Evolutionary conservation across 2,329 filamentous ascomycete genomes (phyloP), one percentile per base, ranked within the genome.

Genomic region (Penicillium sclerotigenum): DNA sequence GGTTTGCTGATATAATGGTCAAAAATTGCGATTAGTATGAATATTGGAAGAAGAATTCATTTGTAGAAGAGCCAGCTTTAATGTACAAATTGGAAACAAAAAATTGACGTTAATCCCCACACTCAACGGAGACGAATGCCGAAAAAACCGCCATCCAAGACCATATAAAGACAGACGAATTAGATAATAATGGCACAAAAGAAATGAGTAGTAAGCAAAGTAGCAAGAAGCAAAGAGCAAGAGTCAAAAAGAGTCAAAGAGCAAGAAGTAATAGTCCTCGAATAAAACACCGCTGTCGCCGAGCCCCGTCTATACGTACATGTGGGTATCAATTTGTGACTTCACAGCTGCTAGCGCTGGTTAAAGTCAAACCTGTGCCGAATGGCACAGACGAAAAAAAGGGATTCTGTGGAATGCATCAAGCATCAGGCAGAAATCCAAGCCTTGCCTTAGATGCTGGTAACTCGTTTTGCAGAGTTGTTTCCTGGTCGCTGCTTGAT

Each of bases 401-500:
- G 47, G n/a, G 34, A 45, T 52, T 22, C 28, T 55, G 40, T 43
- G 20, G 16, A 18, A 37, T 43, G 53, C 33, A 28, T 52, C 41
- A 36, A 46, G 47, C 43, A 49, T 29, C 20, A 28, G 28, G 34
- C 20, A 52, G 34, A 42, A 28, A 37, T n/a, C 45, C 18, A 26
- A 48, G 36, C 16, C 33, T 50, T 33, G 22, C n/a, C 47, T 74
- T 62, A 79, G 49, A 79, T 73, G 56, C 74, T 78, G 24, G 75
- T 77, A 47, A 79, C 71, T 52, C 77, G 65, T 60, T 76, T 74
- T 16, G 71, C 73, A 22, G 66, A 68, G n/a, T 65, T 63, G n/a
- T 66, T 65, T 42, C 69, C 72, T 18, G 80, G 79, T 56, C 81
- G 73, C 63, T 83, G 75, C 63, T 83, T 84, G 71, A 97, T 95